A percentile compares a stretch with the other conserved stretches of the same genome.
These are phyloP conservation scores for Neurospora sp. DNA, from an alignment of 2,329 filamentous ascomycete species.

Conservation along the genomic window DNA sequence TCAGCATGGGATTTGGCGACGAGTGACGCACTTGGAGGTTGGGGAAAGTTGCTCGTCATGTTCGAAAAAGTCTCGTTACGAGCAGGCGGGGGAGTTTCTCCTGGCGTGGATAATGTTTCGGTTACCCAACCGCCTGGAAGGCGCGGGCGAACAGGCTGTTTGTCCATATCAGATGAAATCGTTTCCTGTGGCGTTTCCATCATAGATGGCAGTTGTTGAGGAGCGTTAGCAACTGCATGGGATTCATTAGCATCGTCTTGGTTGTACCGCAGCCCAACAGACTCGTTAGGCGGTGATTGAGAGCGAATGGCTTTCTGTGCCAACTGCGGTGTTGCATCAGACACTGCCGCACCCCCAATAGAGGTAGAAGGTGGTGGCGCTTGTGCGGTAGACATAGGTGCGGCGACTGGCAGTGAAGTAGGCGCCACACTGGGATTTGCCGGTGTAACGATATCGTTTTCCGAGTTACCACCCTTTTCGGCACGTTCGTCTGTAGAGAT, in stretches of 20 bases:
- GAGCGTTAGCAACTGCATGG: neutral
- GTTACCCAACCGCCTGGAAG: slow-evolving; percentile 25
- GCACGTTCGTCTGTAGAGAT: neutral
- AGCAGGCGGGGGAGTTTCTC: slow-evolving; percentile 8
- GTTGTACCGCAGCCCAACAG: slow-evolving; percentile 4
- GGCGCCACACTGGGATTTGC: neutral
- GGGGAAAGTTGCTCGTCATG: neutral
- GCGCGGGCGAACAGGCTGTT: slow-evolving; percentile 14
- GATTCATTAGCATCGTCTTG: slow-evolving; percentile 2
- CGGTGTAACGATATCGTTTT: neutral
- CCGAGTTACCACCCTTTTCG: neutral
- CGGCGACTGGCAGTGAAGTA: neutral
- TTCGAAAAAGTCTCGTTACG: neutral
- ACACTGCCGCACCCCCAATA: neutral
- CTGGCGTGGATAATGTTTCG: slow-evolving; percentile 18
- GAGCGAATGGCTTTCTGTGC: neutral
- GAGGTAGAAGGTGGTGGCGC: neutral
- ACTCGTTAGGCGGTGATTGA: slow-evolving; percentile 2
- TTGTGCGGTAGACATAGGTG: neutral
- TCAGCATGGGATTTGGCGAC: slow-evolving; percentile 6
- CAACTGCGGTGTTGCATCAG: slow-evolving; percentile 3
- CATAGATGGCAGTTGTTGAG: slow-evolving; percentile 7
- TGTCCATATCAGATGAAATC: slow-evolving; percentile 4
- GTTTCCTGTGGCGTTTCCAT: slow-evolving; percentile 7
- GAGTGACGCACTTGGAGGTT: slow-evolving; percentile 2